phyloP scores from a whole-genome alignment of 2,329 filamentous ascomycete genomes.

The Cryphonectria japonica region DNA sequence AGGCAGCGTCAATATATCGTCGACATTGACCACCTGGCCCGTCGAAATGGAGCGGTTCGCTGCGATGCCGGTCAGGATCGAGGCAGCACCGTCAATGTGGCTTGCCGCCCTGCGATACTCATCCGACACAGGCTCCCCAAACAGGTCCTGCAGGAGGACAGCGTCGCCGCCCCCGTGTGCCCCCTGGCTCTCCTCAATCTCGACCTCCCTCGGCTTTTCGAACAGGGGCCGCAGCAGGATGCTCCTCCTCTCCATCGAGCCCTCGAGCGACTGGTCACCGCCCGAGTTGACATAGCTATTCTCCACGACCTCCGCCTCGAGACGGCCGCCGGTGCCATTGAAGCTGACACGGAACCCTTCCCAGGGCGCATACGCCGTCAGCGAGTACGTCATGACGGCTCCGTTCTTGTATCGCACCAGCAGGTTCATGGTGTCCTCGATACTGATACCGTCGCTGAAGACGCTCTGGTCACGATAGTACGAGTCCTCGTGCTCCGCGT shows the following conservation, averaged over 20 bases:
- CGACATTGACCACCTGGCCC: slow-evolving; percentile 59
- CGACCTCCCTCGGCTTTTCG: slow-evolving; percentile 58
- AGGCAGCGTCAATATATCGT: slow-evolving; percentile 50
- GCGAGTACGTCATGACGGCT: slow-evolving; percentile 61
- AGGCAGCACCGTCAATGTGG: slow-evolving; percentile 62
- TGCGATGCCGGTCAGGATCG: slow-evolving; percentile 63
- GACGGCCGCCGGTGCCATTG: slow-evolving; percentile 60
- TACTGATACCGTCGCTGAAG: slow-evolving; percentile 65
- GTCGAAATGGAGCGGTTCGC: slow-evolving; percentile 62
- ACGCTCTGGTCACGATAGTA: slow-evolving; percentile 66
- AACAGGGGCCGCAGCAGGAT: slow-evolving; percentile 59
- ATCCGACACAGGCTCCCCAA: slow-evolving; percentile 57
- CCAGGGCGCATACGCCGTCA: slow-evolving; percentile 66
- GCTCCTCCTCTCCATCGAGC: slow-evolving; percentile 52
- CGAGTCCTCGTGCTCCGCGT: slow-evolving; percentile 65
- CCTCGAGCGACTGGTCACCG: slow-evolving; percentile 59
- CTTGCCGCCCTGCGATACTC: slow-evolving; percentile 59
- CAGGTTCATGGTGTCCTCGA: slow-evolving; percentile 67
- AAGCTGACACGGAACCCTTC: slow-evolving; percentile 62
- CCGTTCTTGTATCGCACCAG: slow-evolving; percentile 61
- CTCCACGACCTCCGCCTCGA: slow-evolving; percentile 66
- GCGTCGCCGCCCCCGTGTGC: slow-evolving; percentile 65
- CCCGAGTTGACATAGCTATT: slow-evolving; percentile 65
- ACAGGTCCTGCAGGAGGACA: slow-evolving; percentile 60
- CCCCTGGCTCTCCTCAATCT: slow-evolving; percentile 55